A percentile compares a stretch with the other conserved stretches of the same genome.
Evolutionary conservation across 805 yeast genomes (phyloP).

Genomic region (Sugiyamaella valdiviana): DNA sequence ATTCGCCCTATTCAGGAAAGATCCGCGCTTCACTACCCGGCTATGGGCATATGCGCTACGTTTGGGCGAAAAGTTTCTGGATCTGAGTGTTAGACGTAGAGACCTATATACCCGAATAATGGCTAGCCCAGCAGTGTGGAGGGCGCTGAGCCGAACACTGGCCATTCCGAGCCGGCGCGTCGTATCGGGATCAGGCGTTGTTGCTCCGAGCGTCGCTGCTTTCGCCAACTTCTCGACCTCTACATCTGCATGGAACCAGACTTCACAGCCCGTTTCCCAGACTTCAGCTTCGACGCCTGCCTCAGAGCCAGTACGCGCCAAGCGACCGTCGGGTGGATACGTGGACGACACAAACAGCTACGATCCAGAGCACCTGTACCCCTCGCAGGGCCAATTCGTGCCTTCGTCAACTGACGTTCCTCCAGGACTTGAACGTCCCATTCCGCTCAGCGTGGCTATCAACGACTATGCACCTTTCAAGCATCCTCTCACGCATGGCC

Average conservation of each 20-base stretch:
- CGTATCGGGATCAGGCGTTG: background rate
- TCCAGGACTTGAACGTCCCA: constrained; percentile 42
- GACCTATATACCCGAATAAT: background rate
- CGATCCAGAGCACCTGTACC: constrained; percentile 17
- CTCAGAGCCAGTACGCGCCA: background rate
- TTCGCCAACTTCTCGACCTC: background rate
- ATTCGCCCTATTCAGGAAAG: background rate
- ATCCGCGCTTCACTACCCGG: background rate
- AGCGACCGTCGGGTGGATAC: constrained; percentile 1
- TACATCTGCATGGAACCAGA: background rate
- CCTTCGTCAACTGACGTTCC: constrained; percentile 16
- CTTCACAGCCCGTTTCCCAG: background rate
- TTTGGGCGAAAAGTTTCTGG: background rate
- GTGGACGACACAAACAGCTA: constrained; percentile 15
- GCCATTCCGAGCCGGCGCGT: background rate
- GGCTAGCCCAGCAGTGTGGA: background rate
- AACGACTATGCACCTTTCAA: constrained; percentile 75
- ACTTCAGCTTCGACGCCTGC: background rate
- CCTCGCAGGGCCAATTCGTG: constrained; percentile 17
- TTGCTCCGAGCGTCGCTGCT: background rate
- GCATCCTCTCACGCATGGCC: constrained; percentile 60
- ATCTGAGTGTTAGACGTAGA: background rate
- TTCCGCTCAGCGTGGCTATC: constrained; percentile 81
- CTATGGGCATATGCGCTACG: background rate
- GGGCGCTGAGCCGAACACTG: background rate